phyloP scores from a whole-genome alignment of 1,284 basidiomycete species.

The Cystobasidium slooffiae region DNA sequence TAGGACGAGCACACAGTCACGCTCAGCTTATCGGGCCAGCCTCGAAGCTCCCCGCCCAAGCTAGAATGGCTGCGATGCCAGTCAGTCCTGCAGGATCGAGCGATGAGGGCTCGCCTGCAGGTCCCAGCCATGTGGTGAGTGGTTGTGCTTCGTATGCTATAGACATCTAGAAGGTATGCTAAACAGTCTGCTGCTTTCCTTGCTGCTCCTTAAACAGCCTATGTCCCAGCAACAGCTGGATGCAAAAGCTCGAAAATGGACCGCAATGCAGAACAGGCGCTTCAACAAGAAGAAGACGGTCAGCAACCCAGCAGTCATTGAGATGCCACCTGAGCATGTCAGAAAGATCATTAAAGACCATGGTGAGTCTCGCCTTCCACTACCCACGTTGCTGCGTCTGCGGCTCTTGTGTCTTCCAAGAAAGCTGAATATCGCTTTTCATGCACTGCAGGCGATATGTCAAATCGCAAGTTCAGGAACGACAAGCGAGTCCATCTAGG shows the following conservation, averaged over 20 bases:
- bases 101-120: slow-evolving; percentile 39
- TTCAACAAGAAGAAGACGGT: slow-evolving; percentile 56
- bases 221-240: slow-evolving; percentile 77
- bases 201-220: slow-evolving; percentile 30
- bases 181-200: not conserved
- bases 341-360: slow-evolving; percentile 98
- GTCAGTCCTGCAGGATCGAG: slow-evolving; percentile 40
- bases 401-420: slow-evolving; percentile 79
- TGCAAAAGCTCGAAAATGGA: slow-evolving; percentile 90
- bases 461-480: slow-evolving; percentile 74
- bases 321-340: slow-evolving; percentile 77
- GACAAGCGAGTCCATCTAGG: slow-evolving; percentile 99
- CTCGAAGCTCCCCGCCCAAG: slow-evolving; percentile 1
- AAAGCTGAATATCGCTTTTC: slow-evolving; percentile 69
- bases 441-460: slow-evolving; percentile 41
- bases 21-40: not conserved
- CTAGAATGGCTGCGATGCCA: slow-evolving; percentile 19
- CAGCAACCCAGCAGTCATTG: slow-evolving; percentile 41
- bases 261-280: slow-evolving; percentile 86
- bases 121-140: slow-evolving; percentile 37
- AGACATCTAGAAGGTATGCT: not conserved
- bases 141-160: not conserved
- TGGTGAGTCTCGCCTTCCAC: slow-evolving; percentile 61
- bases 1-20: not conserved
- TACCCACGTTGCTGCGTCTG: not conserved